Evolutionary conservation across 148 eudicot genomes (phyloP).

Genomic region (Nyssa sinensis): DNA sequence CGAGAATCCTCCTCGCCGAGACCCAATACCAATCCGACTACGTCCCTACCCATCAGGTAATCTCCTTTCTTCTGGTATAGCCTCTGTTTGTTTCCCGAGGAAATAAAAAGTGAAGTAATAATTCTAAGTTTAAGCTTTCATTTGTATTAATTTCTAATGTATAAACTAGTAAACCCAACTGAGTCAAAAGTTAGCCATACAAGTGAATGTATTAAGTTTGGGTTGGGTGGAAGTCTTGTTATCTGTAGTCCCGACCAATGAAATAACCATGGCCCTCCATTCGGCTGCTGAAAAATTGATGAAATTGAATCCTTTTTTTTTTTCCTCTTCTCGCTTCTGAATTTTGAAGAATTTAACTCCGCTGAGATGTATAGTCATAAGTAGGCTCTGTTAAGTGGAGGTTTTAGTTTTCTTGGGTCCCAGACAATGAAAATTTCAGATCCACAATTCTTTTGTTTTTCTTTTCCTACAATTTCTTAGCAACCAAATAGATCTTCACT

Average conservation of each 20-base stretch:
- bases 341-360: neutral
- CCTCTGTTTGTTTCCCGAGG: neutral
- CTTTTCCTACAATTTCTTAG: neutral
- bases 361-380: too few relatives aligned
- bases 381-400: neutral
- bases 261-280: neutral
- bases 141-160: neutral
- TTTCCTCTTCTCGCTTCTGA: neutral
- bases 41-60: constrained; percentile 33
- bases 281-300: neutral
- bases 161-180: neutral
- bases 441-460: neutral
- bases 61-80: neutral
- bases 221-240: neutral
- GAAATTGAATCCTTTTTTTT: neutral
- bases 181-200: neutral
- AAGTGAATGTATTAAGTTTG: neutral
- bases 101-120: neutral
- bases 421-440: neutral
- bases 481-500: neutral
- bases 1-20: constrained; percentile 24
- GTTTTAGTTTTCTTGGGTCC: neutral
- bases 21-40: constrained; percentile 27
- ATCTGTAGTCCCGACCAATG: neutral
- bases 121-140: neutral